phyloP scores from a whole-genome alignment of 129 eudicot genomes.

The Arctium minus region DNA sequence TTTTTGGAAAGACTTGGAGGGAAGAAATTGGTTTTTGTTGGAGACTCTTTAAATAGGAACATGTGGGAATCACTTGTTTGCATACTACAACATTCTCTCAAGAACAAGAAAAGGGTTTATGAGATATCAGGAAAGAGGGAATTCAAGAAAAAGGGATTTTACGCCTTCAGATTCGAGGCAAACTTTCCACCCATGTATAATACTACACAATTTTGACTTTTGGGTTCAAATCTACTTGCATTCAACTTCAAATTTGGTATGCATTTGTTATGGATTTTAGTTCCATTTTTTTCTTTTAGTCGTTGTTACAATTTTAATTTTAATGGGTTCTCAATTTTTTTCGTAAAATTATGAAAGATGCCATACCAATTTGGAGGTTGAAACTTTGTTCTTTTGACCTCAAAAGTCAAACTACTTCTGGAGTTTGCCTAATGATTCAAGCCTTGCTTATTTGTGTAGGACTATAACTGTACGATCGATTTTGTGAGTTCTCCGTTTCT shows the following conservation, averaged over 20 bases:
- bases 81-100: slow-evolving; percentile 61
- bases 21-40: slow-evolving; percentile 81
- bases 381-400: slow-evolving; percentile 12
- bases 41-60: slow-evolving; percentile 91
- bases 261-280: background rate
- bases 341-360: background rate
- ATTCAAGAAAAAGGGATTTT: slow-evolving; percentile 82
- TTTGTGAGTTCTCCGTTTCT: slow-evolving; percentile 88
- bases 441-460: slow-evolving; percentile 48
- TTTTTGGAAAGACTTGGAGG: slow-evolving; percentile 87
- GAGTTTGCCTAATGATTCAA: slow-evolving; percentile 2
- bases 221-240: slow-evolving; percentile 2
- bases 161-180: slow-evolving; percentile 96
- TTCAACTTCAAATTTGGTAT: slow-evolving; percentile 14
- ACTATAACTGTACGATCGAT: slow-evolving; percentile 83
- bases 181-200: slow-evolving; percentile 11
- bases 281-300: background rate
- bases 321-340: background rate
- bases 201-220: background rate
- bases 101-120: slow-evolving; percentile 63
- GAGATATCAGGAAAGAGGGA: slow-evolving; percentile 75
- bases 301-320: background rate
- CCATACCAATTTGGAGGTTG: background rate
- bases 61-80: slow-evolving; percentile 99
- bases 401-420: slow-evolving; percentile 9